Base-by-base conservation (phyloP, 1,284 basidiomycete species). In the Boletus hoseneyae region DNA sequence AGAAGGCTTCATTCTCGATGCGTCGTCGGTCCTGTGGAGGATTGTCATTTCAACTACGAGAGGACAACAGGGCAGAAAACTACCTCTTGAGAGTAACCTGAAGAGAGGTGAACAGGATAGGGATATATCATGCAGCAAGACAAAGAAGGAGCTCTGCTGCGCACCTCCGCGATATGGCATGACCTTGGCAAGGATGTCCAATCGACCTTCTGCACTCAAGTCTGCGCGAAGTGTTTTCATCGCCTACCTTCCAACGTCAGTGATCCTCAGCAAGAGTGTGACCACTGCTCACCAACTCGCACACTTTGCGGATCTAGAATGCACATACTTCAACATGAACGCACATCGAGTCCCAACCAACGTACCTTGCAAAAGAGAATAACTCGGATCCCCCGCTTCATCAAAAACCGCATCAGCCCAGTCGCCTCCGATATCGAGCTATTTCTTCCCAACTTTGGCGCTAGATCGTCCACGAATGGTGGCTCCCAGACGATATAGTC, bases 1-100 rank as follows among this genome's bases (percentile, higher is more conserved):
- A 83, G 62, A 94, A 95, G 23, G 93, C 93, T 59, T 94, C 88
- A 43, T 81, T 74, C 64, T 96, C 93, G 42, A 96, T 94, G 55
- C 74, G 76, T 25, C 93, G 78, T 30, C 93, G 81, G 63, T 94
- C 92, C 81, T 92, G 57, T 3, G 37, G 53, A 45, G 25, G 39
- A 25, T 6, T 45, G 23, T 66, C 7, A 58, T 33, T 19, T 23
- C 9, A 10, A 18, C 8, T 30, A 10, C 9, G 29, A 34, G 16
- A 38, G 2, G 16, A 36, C n/a, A 21, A 30, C 44, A 29, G 13
- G 69, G 66, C 57, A 30, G 10, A n/a, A 10, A 15, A 27, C n/a
- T 43, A 79, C 79, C 57, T 76, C 69, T 46, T 75, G 76, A 15
- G 76, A 80, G 59, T 88, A 89, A 9, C 85, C 75, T 78, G 46